A percentile compares a stretch with the other conserved stretches of the same genome.
Evolutionary conservation across 495 filamentous ascomycete genomes (phyloP).

Genomic region (Tuber melanosporum): DNA sequence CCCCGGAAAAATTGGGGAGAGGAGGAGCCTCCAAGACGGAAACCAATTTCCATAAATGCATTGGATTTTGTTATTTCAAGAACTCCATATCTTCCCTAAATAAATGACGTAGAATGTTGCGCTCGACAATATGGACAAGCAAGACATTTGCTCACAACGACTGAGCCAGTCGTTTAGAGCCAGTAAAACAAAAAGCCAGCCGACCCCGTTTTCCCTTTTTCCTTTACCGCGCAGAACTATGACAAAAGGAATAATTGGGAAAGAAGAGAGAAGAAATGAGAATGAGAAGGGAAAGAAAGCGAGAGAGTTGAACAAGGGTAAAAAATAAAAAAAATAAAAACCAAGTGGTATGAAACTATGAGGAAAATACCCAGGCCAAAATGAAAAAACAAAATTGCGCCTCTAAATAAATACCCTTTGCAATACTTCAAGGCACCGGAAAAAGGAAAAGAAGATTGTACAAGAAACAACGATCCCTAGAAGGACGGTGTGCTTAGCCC

Average conservation of each 20-base stretch:
- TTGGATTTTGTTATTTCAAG: not conserved
- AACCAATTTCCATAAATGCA: not conserved
- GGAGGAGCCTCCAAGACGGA: not conserved
- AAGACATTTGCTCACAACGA: not conserved
- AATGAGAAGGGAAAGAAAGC: not conserved
- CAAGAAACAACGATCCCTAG: not conserved
- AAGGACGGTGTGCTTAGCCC: constrained; percentile 5
- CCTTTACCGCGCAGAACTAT: not conserved
- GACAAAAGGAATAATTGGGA: not conserved
- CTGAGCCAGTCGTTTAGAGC: not conserved
- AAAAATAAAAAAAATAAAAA: too few relatives aligned
- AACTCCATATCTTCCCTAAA: not conserved
- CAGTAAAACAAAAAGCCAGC: constrained; percentile 4
- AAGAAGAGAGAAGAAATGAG: not conserved
- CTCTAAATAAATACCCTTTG: constrained; percentile 1
- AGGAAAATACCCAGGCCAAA: not conserved
- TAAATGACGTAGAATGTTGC: not conserved
- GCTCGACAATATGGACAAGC: not conserved
- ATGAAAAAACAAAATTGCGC: not conserved
- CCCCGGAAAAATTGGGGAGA: not conserved
- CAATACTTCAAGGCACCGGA: constrained; percentile 1
- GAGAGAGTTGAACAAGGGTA: too few relatives aligned
- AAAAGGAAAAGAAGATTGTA: not conserved
- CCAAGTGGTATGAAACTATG: not conserved
- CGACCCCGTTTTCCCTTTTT: not conserved